Conservation (phyloP, 805 yeast genomes). For the Komagataella ulmi region DNA sequence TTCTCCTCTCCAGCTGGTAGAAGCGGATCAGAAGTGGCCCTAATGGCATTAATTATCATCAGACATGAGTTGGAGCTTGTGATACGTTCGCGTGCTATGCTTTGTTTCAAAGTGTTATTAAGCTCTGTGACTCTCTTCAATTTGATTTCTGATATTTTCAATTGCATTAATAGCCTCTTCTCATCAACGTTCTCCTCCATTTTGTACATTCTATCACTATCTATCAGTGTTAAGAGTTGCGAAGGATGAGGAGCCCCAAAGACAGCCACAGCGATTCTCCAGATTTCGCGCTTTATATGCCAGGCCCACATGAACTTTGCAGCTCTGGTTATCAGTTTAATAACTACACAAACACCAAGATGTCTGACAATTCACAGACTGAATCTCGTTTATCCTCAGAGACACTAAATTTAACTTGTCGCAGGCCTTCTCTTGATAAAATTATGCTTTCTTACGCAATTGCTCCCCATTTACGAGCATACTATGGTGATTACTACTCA, state of each 20-base stretch:
- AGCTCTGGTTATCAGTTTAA: not conserved
- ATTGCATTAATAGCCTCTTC: not conserved
- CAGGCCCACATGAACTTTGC: not conserved
- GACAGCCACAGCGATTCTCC: not conserved
- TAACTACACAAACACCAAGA: not conserved
- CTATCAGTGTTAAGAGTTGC: not conserved
- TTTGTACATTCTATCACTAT: not conserved
- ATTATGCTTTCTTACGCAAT: not conserved
- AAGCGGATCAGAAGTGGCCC: not conserved
- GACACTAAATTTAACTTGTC: not conserved
- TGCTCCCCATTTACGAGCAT: not conserved
- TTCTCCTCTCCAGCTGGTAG: not conserved
- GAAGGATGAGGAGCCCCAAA: not conserved
- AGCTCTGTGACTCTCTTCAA: constrained; percentile 39
- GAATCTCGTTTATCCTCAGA: not conserved
- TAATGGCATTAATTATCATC: not conserved
- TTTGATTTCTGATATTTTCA: constrained; percentile 33
- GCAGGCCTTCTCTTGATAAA: not conserved
- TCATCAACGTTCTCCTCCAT: not conserved
- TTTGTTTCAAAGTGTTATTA: constrained; percentile 30
- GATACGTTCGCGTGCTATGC: constrained; percentile 34
- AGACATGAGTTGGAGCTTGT: constrained; percentile 28
- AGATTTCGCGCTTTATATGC: not conserved
- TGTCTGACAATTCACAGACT: not conserved
- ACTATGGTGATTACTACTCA: not conserved